Evolutionary conservation across 2,329 filamentous ascomycete genomes (phyloP).

Genomic region (Phialophora verrucosa): DNA sequence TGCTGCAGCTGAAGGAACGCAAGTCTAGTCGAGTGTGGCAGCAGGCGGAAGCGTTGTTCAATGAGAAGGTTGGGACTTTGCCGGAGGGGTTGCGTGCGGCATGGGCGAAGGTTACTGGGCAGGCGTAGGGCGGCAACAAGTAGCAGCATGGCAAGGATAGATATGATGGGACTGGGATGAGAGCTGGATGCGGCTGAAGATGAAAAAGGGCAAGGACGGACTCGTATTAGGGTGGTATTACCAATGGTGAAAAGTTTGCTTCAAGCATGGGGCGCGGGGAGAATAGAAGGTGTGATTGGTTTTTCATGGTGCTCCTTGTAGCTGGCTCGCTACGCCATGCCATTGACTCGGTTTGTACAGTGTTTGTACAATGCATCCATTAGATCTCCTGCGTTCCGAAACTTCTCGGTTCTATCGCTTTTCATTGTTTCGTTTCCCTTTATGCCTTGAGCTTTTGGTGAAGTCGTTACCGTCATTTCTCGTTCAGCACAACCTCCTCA

Average conservation of each 20-base stretch:
- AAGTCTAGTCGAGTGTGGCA: conserved; percentile 76
- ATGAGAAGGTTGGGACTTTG: conserved; percentile 70
- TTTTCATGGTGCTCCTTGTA: background rate
- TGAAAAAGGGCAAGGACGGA: background rate
- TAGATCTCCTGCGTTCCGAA: background rate
- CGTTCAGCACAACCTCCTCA: conserved; percentile 14
- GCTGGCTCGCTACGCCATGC: background rate
- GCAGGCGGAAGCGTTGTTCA: conserved; percentile 81
- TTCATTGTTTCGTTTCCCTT: background rate
- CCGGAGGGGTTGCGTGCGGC: conserved; percentile 49
- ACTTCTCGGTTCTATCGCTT: background rate
- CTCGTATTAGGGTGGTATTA: background rate
- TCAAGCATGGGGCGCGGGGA: background rate
- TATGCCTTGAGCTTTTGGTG: background rate
- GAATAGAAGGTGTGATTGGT: background rate
- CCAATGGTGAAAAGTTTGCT: background rate
- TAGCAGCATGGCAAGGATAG: background rate
- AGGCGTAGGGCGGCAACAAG: conserved; percentile 3
- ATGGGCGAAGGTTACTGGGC: conserved; percentile 25
- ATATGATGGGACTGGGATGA: background rate
- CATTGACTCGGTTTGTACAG: background rate
- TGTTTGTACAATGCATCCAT: background rate
- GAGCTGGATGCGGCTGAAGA: background rate
- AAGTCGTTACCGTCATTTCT: conserved; percentile 1
- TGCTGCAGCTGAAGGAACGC: conserved; percentile 79